phyloP scores from a whole-genome alignment of 495 filamentous ascomycete genomes.

The Tuber borchii region DNA sequence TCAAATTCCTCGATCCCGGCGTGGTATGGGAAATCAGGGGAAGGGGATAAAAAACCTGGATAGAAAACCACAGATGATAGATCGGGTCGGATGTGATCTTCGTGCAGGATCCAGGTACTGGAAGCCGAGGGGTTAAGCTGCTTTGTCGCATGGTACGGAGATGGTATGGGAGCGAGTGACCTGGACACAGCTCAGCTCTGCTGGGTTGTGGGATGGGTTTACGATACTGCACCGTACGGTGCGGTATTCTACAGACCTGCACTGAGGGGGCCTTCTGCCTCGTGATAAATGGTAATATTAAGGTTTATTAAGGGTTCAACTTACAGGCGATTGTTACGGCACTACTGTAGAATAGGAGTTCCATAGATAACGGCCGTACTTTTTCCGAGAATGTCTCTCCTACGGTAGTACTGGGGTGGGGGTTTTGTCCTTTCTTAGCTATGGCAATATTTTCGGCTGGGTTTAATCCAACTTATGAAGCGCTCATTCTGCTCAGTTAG shows the following conservation, averaged over 20 bases:
- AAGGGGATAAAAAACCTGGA: neutral
- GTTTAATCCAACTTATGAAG: conserved; percentile 3
- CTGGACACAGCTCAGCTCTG: neutral
- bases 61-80: neutral
- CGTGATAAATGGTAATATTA: neutral
- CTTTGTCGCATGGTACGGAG: neutral
- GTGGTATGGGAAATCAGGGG: neutral
- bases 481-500: neutral
- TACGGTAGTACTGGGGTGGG: neutral
- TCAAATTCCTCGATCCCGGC: neutral
- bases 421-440: neutral
- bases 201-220: neutral
- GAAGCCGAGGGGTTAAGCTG: neutral
- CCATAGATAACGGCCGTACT: neutral
- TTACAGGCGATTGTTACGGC: neutral
- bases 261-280: neutral
- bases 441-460: neutral
- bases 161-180: neutral
- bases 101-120: neutral
- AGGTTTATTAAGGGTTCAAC: neutral
- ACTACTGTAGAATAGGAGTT: neutral
- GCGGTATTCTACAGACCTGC: neutral
- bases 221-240: neutral
- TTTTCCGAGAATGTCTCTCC: neutral
- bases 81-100: conserved; percentile 1